Evolutionary conservation across 805 yeast genomes (phyloP), one percentile per base, ranked within the genome.

Genomic region (Isabelozyma heimii): DNA sequence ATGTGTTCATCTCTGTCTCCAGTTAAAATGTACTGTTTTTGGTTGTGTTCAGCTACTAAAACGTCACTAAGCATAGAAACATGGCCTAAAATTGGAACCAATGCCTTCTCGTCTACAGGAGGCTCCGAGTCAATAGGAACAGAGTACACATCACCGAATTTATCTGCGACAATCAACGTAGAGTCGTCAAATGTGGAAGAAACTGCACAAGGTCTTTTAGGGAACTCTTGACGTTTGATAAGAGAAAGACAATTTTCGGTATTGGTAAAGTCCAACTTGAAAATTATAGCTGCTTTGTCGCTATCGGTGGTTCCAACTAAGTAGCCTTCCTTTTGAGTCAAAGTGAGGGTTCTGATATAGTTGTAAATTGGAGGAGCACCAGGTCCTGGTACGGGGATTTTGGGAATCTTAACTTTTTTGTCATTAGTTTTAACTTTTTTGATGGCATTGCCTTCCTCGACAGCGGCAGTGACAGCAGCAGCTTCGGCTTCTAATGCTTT

Each of bases 1-100:
- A 94, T 87, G 66, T 95, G 99, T 67, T 94, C 99, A 67, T 94
- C 99, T 68, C 99, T 80, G 70, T 94, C 99, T 37, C 91, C 83
- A 1, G 96, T 84, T 47, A 92, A 75, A 13, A 91, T 64, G 51
- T 68, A 86, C 52, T 76, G 73, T 50, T 79, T 78, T 8, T 75
- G 79, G 7, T 59, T 44, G 37, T 62, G 52, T 17, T 56, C 50
- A 28, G 73, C 66, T 26, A 83, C 70, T 27, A 76, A 60, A 2
- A 91, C 78, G 53, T 84, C 90, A n/a, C 96, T 87, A 52, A 94
- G 78, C 97, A 94, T 90, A 2, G 97, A 91, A 5, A 94, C 98
- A 67, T 94, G 99, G 7, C 99, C 99, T 47, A 92, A 70, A 6
- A 92, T 76, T 2, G 97, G 97, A 37, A 73, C 78, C 45, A 73